phyloP scores from a whole-genome alignment of 2,329 filamentous ascomycete species.

The Fusarium sp. region DNA sequence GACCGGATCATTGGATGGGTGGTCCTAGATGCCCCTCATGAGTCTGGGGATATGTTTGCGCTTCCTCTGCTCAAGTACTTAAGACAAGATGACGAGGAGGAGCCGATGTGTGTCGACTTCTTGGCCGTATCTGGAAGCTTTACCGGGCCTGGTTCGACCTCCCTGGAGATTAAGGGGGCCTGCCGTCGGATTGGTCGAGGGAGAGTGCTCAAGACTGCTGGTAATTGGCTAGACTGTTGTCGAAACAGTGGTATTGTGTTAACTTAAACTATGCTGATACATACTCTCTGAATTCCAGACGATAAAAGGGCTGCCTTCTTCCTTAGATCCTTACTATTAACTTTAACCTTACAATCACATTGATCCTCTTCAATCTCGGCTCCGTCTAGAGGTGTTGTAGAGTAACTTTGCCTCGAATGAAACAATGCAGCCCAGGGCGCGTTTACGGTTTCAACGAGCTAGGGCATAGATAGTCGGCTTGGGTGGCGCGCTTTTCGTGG shows the following conservation, averaged over 20 bases:
- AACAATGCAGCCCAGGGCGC: background rate
- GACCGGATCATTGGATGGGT: background rate
- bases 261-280: background rate
- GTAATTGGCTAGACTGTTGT: background rate
- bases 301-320: background rate
- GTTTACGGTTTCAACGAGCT: no score
- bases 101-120: slow-evolving; percentile 2
- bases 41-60: background rate
- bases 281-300: no score
- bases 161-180: background rate
- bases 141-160: no score
- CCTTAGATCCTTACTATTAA: background rate
- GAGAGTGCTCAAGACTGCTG: background rate
- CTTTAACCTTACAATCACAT: background rate
- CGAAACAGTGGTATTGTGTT: background rate
- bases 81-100: background rate
- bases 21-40: background rate
- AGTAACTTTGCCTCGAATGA: background rate
- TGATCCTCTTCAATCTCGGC: background rate
- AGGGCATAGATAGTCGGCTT: no score
- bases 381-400: background rate
- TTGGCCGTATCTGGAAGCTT: background rate
- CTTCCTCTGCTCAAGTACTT: background rate
- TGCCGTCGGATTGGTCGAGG: background rate
- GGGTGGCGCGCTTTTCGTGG: no score